Percentiles rank a stretch among this genome's conserved stretches.
Conservation (phyloP, 2,329 filamentous ascomycete genomes). For the Penicillium sp. region DNA sequence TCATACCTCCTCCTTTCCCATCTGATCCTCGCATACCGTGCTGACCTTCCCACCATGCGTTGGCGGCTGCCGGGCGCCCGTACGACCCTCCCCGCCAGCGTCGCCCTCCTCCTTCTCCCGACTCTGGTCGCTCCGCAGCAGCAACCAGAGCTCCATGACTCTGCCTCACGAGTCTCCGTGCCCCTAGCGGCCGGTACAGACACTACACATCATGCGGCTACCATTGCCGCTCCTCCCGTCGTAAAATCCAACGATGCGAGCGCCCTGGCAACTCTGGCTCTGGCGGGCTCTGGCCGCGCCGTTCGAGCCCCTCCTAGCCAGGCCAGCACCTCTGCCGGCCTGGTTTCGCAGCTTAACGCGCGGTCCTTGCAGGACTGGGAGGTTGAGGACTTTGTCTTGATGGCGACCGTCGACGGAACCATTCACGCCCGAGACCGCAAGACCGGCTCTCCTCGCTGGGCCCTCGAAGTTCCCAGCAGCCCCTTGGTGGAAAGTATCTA, state of each 20-base stretch:
- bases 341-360: conserved; percentile 87
- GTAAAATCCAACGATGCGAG: conserved; percentile 70
- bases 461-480: conserved; percentile 73
- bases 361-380: conserved; percentile 99
- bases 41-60: conserved; percentile 59
- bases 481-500: conserved; percentile 92
- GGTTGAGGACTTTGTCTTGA: conserved; percentile 99
- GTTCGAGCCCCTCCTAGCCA: conserved; percentile 92
- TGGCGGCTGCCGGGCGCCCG: conserved; percentile 67
- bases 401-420: conserved; percentile 99
- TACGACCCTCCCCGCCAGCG: conserved; percentile 58
- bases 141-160: conserved; percentile 47
- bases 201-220: conserved; percentile 17
- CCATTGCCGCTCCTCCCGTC: conserved; percentile 28
- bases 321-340: conserved; percentile 64
- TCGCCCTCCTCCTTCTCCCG: conserved; percentile 63
- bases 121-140: conserved; percentile 69
- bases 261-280: conserved; percentile 98
- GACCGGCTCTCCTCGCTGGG: conserved; percentile 84
- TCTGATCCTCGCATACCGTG: conserved; percentile 17
- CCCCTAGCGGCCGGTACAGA: conserved; percentile 28
- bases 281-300: conserved; percentile 73
- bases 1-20: conserved; percentile 1
- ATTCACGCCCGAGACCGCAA: conserved; percentile 89
- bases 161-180: conserved; percentile 33